These are phyloP conservation scores for Macroventuria anomochaeta DNA, from an alignment of 2,329 filamentous ascomycete genomes.

Conservation along the genomic window DNA sequence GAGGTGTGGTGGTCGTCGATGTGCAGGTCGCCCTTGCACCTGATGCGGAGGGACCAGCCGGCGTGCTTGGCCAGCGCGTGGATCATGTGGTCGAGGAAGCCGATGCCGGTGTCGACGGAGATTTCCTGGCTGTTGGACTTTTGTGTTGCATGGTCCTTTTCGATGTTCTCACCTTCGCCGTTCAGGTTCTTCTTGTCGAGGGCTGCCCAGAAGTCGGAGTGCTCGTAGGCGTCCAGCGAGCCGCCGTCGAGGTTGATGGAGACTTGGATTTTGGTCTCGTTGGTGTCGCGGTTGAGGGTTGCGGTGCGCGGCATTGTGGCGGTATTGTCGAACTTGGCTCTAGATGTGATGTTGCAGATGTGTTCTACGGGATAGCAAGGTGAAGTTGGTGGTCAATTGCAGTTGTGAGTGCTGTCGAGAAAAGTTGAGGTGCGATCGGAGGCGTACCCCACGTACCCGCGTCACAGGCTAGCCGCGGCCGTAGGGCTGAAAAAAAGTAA, in stretches of 20 bases:
- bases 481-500: slow-evolving; percentile 39
- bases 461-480: slow-evolving; percentile 31
- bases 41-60: slow-evolving; percentile 86
- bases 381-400: slow-evolving; percentile 5
- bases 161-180: slow-evolving; percentile 40
- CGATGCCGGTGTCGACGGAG: slow-evolving; percentile 88
- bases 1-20: slow-evolving; percentile 99
- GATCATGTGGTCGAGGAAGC: slow-evolving; percentile 98
- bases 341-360: neutral
- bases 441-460: slow-evolving; percentile 30
- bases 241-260: slow-evolving; percentile 94
- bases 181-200: slow-evolving; percentile 55
- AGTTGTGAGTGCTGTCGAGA: slow-evolving; percentile 12
- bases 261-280: slow-evolving; percentile 96
- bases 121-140: slow-evolving; percentile 84
- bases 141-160: slow-evolving; percentile 79
- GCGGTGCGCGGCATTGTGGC: slow-evolving; percentile 66
- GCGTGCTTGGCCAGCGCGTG: slow-evolving; percentile 95
- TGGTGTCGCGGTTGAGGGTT: slow-evolving; percentile 85
- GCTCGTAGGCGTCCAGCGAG: slow-evolving; percentile 61
- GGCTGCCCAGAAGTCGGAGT: slow-evolving; percentile 43
- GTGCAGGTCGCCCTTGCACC: slow-evolving; percentile 87
- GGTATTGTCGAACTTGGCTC: neutral
- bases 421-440: slow-evolving; percentile 28
- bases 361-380: neutral